Evolutionary conservation across 805 yeast genomes (phyloP).

Genomic region (Nakazawaea peltata): DNA sequence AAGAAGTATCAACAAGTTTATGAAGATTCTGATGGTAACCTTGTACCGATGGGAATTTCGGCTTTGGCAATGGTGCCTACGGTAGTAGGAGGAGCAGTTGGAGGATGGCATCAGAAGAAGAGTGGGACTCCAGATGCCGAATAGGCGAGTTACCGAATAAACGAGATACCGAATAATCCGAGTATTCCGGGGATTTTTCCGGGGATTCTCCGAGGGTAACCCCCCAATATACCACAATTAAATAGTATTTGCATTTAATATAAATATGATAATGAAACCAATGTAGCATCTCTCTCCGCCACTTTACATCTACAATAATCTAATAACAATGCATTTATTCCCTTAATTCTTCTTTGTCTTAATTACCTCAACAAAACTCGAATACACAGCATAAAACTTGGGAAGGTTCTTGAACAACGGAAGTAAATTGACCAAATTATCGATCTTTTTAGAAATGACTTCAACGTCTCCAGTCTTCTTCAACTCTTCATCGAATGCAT

Average conservation of each 20-base stretch:
- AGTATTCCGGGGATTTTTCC: too few relatives aligned
- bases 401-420: slow-evolving; percentile 48
- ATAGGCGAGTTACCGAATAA: not conserved
- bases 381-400: slow-evolving; percentile 41
- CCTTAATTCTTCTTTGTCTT: too few relatives aligned
- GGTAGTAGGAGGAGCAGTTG: slow-evolving; percentile 50
- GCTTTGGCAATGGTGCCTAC: slow-evolving; percentile 46
- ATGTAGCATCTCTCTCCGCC: too few relatives aligned
- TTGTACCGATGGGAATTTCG: slow-evolving; percentile 17
- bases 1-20: not conserved
- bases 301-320: too few relatives aligned
- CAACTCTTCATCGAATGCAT: slow-evolving; percentile 36
- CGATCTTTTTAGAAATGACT: slow-evolving; percentile 33
- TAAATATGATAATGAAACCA: too few relatives aligned
- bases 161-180: too few relatives aligned
- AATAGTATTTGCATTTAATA: too few relatives aligned
- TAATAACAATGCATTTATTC: too few relatives aligned
- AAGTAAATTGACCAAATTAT: slow-evolving; percentile 37
- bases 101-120: slow-evolving; percentile 31
- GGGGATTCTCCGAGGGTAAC: too few relatives aligned
- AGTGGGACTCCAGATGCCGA: not conserved
- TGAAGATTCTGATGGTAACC: slow-evolving; percentile 3
- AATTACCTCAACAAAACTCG: too few relatives aligned
- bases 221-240: too few relatives aligned
- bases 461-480: slow-evolving; percentile 22